Percentiles rank a stretch among this genome's conserved stretches.
Evolutionary conservation across 169 alveolate genomes (phyloP).

Genomic region (Babesia sp.): DNA sequence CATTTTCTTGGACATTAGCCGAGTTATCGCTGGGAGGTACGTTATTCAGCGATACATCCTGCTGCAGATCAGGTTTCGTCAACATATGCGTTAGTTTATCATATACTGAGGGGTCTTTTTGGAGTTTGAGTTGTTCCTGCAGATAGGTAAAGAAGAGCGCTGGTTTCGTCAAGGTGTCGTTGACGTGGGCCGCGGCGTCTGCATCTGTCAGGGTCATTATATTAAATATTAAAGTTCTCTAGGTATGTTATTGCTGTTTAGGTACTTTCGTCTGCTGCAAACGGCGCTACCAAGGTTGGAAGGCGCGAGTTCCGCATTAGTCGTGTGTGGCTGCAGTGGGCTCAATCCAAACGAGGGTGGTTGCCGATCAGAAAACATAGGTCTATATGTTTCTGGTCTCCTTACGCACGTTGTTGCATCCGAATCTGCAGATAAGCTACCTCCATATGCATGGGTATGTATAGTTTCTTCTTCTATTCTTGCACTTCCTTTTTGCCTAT

Average conservation of each 20-base stretch:
- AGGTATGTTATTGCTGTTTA: slow-evolving; percentile 1
- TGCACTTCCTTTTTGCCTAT: neutral
- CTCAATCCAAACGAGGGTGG: neutral
- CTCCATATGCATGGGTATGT: slow-evolving; percentile 2
- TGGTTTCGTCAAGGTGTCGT: neutral
- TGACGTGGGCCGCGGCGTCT: neutral
- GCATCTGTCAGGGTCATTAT: neutral
- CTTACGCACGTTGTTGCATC: slow-evolving; percentile 8
- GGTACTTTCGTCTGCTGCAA: slow-evolving; percentile 13
- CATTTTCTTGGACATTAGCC: neutral
- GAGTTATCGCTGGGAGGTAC: neutral
- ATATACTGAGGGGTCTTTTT: neutral
- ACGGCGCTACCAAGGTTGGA: neutral
- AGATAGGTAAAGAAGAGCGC: slow-evolving; percentile 10
- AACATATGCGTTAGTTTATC: neutral
- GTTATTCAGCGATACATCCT: neutral
- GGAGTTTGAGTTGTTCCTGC: neutral
- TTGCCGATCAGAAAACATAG: neutral
- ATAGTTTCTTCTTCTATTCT: neutral
- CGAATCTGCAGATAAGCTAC: neutral
- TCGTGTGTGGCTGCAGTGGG: slow-evolving; percentile 12
- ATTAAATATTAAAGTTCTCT: neutral
- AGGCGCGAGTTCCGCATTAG: neutral
- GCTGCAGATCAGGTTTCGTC: neutral
- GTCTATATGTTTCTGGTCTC: neutral